phyloP scores from a whole-genome alignment of 345 rosid genomes.

The Salix exigua region DNA sequence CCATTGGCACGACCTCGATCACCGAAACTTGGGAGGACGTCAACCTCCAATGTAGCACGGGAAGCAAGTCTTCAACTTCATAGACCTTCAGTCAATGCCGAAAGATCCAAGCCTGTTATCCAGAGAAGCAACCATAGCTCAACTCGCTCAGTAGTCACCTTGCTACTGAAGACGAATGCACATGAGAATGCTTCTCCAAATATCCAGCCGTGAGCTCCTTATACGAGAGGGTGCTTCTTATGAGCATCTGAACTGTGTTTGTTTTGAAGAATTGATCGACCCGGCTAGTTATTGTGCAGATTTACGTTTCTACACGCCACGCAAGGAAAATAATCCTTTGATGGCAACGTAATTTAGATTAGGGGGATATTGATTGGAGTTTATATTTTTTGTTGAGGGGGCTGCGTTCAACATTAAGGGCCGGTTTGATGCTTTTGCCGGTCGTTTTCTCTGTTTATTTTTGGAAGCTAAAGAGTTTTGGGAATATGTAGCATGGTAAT shows the following conservation, averaged over 20 bases:
- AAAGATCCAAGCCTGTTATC: slow-evolving; percentile 27
- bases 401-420: slow-evolving; percentile 4
- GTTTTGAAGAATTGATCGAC: background rate
- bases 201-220: slow-evolving; percentile 34
- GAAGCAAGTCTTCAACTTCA: slow-evolving; percentile 38
- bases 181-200: slow-evolving; percentile 73
- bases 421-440: too few relatives aligned
- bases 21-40: slow-evolving; percentile 48
- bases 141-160: slow-evolving; percentile 26
- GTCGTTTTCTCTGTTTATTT: background rate
- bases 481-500: background rate
- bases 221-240: background rate
- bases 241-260: background rate
- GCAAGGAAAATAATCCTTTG: background rate
- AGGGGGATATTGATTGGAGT: background rate
- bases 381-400: background rate
- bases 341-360: background rate
- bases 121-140: slow-evolving; percentile 34
- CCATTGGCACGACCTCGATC: slow-evolving; percentile 36
- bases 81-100: slow-evolving; percentile 31
- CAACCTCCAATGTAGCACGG: slow-evolving; percentile 24
- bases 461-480: background rate
- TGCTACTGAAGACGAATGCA: slow-evolving; percentile 37
- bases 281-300: background rate
- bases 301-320: slow-evolving; percentile 11